A percentile compares a stretch with the other conserved stretches of the same genome.
These are phyloP conservation scores for Thermomyces lanuginosus DNA, from an alignment of 2,329 filamentous ascomycete species.

Conservation along the genomic window DNA sequence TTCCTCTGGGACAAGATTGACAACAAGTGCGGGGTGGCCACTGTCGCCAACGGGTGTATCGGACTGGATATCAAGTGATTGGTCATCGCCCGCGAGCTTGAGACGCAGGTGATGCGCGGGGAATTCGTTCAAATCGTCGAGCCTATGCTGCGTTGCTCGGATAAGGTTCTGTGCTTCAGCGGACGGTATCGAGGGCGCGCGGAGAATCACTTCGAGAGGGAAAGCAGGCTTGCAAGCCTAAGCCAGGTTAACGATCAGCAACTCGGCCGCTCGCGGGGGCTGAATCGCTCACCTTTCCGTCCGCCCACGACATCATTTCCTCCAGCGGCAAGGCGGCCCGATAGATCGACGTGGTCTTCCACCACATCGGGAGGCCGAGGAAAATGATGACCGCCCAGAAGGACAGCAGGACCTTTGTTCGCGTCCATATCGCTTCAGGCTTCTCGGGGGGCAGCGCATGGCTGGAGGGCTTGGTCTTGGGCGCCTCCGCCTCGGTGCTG, in stretches of 20 bases:
- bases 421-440: constrained; percentile 48
- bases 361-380: constrained; percentile 86
- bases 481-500: constrained; percentile 4
- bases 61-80: constrained; percentile 3
- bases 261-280: not conserved
- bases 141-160: constrained; percentile 64
- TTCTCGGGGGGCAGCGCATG: constrained; percentile 61
- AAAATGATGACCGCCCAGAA: constrained; percentile 80
- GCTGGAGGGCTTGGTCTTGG: constrained; percentile 13
- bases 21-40: constrained; percentile 44
- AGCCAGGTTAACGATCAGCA: constrained; percentile 2
- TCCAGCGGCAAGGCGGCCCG: constrained; percentile 67
- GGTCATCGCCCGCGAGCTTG: constrained; percentile 32
- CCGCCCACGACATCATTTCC: constrained; percentile 81
- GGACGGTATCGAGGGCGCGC: constrained; percentile 48
- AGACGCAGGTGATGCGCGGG: constrained; percentile 67
- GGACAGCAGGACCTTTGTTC: constrained; percentile 61
- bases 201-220: constrained; percentile 64
- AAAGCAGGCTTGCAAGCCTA: constrained; percentile 80
- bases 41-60: constrained; percentile 9
- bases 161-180: constrained; percentile 58
- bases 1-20: constrained; percentile 48
- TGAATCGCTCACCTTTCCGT: constrained; percentile 52
- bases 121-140: constrained; percentile 78
- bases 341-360: constrained; percentile 84